A percentile compares a stretch with the other conserved stretches of the same genome.
Evolutionary conservation across 2,329 filamentous ascomycete genomes (phyloP).

Genomic region (Mariannaea sp.): DNA sequence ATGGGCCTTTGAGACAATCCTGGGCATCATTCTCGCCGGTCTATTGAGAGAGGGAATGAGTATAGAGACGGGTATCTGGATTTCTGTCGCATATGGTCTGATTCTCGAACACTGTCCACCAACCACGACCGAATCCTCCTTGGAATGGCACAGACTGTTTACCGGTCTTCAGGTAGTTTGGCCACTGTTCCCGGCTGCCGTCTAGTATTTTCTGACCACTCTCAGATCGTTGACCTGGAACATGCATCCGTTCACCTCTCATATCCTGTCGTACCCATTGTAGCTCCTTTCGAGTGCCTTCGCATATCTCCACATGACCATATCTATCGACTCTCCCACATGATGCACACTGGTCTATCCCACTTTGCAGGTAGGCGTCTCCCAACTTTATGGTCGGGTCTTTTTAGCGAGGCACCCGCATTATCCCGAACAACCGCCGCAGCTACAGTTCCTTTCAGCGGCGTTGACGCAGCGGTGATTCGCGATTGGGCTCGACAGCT

Average conservation of each 20-base stretch:
- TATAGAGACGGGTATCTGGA: conserved; percentile 50
- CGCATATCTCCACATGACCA: conserved; percentile 47
- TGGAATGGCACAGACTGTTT: conserved; percentile 49
- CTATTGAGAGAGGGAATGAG: conserved; percentile 49
- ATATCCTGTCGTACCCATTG: conserved; percentile 47
- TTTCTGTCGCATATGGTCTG: conserved; percentile 48
- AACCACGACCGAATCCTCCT: conserved; percentile 43
- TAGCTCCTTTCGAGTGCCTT: conserved; percentile 44
- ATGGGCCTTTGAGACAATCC: conserved; percentile 49
- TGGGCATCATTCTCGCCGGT: conserved; percentile 48
- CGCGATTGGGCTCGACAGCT: conserved; percentile 14
- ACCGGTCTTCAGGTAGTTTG: conserved; percentile 40
- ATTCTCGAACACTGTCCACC: conserved; percentile 49
- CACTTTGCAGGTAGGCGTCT: conserved; percentile 49
- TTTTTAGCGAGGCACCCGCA: conserved; percentile 27
- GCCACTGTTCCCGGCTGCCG: too few relatives aligned
- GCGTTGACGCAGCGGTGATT: conserved; percentile 11
- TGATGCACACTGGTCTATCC: conserved; percentile 51
- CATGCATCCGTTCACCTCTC: conserved; percentile 50
- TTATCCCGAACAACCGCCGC: not conserved
- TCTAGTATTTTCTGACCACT: too few relatives aligned
- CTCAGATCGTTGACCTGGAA: conserved; percentile 51
- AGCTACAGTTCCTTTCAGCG: not conserved
- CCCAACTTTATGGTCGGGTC: conserved; percentile 50
- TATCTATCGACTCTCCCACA: conserved; percentile 47